Base-by-base conservation (phyloP, 2,329 filamentous ascomycete species). In the Penicillium griseofulvum region DNA sequence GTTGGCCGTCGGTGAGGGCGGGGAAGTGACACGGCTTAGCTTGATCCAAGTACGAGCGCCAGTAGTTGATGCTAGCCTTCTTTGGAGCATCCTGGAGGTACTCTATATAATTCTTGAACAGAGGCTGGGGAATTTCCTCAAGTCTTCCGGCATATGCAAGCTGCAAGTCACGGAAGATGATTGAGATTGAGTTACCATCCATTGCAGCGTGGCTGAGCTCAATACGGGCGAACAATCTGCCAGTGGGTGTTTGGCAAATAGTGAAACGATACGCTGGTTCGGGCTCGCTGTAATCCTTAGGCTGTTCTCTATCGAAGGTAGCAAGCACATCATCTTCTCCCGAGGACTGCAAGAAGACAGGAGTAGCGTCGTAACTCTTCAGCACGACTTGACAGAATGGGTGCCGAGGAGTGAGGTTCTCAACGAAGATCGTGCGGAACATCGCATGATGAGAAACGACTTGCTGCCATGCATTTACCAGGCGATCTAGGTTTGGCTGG, bases 201-300 rank as follows among this genome's bases (percentile, higher is more conserved):
- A 78, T 79, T 29, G 80, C 76, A 10, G 75, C 77, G 58, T 83
- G 80, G 57, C 76, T 82, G 17, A 83, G 68, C 52, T 83, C 80
- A 12, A 82, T 65, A 37, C 77, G 76, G 39, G 76, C 75, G 60
- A 77, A 78, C 0, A 80, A 54, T 42, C 67, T 68, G 12, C 67
- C 66, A 1, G 60, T 57, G 4, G 64, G 65, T 10, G 75, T 78
- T 60, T 75, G 71, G 52, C 76, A 79, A 31, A 81, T 70, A 0
- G 71, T 77, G 44, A 81, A 71, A 5, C 74, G 73, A 61, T 82
- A 76, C 28, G 78, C 74, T 4, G 80, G 74, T 10, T 70, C 57
- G 5, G 54, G 43, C 9, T 66, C 51, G 24, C 62, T 62, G 45
- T 72, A 70, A 3, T 62, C 41, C 43, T 67, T 62, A 5, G 66